Evolutionary conservation across 2,329 filamentous ascomycete genomes (phyloP), one percentile per base, ranked within the genome.

Genomic region (Cordyceps fumosorosea): DNA sequence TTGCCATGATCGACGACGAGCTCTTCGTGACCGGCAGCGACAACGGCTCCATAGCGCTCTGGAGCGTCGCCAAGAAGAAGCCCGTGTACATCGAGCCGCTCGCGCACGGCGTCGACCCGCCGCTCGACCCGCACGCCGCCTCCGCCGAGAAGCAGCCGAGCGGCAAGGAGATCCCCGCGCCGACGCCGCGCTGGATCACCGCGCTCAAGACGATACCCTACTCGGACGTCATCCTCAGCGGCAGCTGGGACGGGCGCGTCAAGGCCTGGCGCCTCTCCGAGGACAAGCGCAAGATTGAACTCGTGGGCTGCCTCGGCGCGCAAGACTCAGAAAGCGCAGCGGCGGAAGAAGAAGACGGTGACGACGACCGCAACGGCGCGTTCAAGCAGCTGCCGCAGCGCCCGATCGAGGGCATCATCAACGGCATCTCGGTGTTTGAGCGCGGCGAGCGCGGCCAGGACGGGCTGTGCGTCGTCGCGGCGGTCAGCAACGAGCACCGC

Each of bases 11-110:
- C 70, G 95, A 89, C 75, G 92, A 89, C 70, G 88, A 88, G 71
- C 89, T 87, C 24, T 99, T 98, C 71, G 87, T 99, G 64, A 99
- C 95, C 0, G 95, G 93, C 24, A 90, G 90, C 63, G 93, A 99
- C 76, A 96, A 95, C 68, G 95, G 95, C 59, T 84, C 88, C 6
- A 80, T 99, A 57, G 88, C 87, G 1, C 83, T 98, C 14, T 98
- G 93, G 93, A 91, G 87, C 64, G 81, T 92, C 24, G 84, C 93
- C 72, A 96, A 96, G 79, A 99, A 99, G 83, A 98, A 98, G 76
- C 89, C 95, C 0, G 80, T 99, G 11, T 89, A 88, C 75, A 89
- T 90, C 3, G 77, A 95, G 51, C 83, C 88, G 2, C 80, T 90
- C 34, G 92, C 93, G 4, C 95, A 99, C 74, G 95, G 95, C 37